Conservation (phyloP, 1,284 basidiomycete genomes). For the Ceratorhiza oryzae-sativae region DNA sequence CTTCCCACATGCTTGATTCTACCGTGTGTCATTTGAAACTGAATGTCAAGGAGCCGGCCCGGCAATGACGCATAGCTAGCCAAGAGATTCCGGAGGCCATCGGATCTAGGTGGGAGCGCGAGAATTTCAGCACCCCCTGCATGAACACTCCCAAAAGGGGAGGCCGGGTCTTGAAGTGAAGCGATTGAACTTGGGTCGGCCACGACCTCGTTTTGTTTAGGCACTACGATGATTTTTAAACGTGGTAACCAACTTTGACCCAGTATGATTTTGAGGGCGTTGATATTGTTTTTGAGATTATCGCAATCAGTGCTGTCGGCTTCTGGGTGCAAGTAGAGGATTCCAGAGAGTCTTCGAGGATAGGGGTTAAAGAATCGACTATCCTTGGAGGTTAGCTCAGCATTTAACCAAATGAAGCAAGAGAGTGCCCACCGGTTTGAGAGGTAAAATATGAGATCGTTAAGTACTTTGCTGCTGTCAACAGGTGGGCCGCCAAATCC, state of each 20-base stretch:
- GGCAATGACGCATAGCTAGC: not conserved
- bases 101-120: not conserved
- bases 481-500: not conserved
- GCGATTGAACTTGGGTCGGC: not conserved
- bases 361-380: not conserved
- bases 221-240: slow-evolving; percentile 4
- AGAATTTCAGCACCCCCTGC: not conserved
- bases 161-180: not conserved
- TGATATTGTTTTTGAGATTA: not conserved
- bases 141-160: slow-evolving; percentile 3
- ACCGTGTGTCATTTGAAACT: not conserved
- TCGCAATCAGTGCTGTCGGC: not conserved
- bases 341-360: not conserved
- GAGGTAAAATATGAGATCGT: not conserved
- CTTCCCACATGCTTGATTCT: not conserved
- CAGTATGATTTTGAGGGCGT: not conserved
- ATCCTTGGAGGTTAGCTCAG: not conserved
- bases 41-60: not conserved
- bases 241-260: not conserved
- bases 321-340: slow-evolving; percentile 15
- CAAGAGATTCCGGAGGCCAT: not conserved
- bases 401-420: not conserved
- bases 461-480: not conserved
- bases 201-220: not conserved
- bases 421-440: not conserved